A percentile compares a stretch with the other conserved stretches of the same genome.
Conservation (phyloP, 352 stramenopile genomes). For the Phytophthora pini region DNA sequence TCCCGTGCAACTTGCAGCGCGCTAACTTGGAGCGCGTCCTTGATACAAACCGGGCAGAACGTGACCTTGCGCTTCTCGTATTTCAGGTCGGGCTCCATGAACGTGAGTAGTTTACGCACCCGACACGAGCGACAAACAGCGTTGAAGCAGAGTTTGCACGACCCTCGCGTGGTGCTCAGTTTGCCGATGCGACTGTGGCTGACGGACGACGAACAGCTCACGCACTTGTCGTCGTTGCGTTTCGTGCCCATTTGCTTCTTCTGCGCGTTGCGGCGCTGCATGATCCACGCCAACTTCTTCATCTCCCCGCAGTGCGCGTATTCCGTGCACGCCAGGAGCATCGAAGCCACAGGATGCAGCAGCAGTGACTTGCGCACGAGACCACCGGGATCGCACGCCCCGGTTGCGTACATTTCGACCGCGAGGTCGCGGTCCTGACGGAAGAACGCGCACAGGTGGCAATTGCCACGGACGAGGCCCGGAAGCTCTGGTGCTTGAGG, state of each 20-base stretch:
- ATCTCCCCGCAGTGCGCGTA: slow-evolving; percentile 46
- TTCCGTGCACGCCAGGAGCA: slow-evolving; percentile 33
- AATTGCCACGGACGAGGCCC: slow-evolving; percentile 31
- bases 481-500: slow-evolving; percentile 31
- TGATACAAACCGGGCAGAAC: slow-evolving; percentile 54
- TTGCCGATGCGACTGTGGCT: slow-evolving; percentile 28
- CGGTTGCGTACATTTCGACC: slow-evolving; percentile 38
- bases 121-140: slow-evolving; percentile 45
- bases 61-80: slow-evolving; percentile 51
- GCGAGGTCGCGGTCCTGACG: slow-evolving; percentile 33
- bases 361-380: slow-evolving; percentile 30
- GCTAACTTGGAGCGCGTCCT: slow-evolving; percentile 33
- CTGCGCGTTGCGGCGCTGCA: slow-evolving; percentile 33
- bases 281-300: slow-evolving; percentile 48
- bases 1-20: slow-evolving; percentile 36
- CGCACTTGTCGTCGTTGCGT: slow-evolving; percentile 34
- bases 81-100: slow-evolving; percentile 41
- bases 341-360: slow-evolving; percentile 24
- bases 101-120: slow-evolving; percentile 46
- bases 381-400: slow-evolving; percentile 33
- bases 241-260: slow-evolving; percentile 35
- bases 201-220: slow-evolving; percentile 32
- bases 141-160: slow-evolving; percentile 52
- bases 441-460: slow-evolving; percentile 39
- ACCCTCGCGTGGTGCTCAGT: slow-evolving; percentile 38